Base-by-base conservation (phyloP, 176 grass and related monocot genomes). In the Stipa capillata region DNA sequence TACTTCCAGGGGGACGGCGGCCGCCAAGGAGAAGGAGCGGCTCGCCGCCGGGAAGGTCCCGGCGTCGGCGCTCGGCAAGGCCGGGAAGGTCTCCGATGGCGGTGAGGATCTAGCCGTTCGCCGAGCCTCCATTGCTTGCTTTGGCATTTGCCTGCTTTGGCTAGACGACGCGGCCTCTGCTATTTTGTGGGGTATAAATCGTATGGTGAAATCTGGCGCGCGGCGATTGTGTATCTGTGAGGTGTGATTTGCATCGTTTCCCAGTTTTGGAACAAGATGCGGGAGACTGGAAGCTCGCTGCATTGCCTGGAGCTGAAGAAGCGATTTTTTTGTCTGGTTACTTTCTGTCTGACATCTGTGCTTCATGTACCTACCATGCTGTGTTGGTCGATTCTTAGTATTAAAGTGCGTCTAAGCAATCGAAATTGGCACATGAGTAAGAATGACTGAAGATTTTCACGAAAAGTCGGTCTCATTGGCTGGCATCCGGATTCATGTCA, bases 61-160 rank as follows among this genome's bases (percentile, higher is more conserved):
- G 25, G 69, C 67, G 54, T 37, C n/a, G n/a, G n/a, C 84, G 69
- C 83, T 86, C 49, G 87, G 73, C 51, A 92, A 90, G 79, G 82
- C 45, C 62, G 75, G 65, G 21, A 94, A 94, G 84, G 69, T 82
- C 39, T 88, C 94, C 11, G 94, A 97, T 55, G 76, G 32, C 89
- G 85, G 88, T 90, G 89, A 89, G 66, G 44, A 67, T 89, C 80
- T 66, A 17, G 10, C 24, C 60, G 57, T 71, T 51, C 37, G 6
- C 39, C 39, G 40, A 31, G 27, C 20, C 61, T 9, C 36, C 87
- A 89, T 85, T 89, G n/a, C n/a, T n/a, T n/a, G n/a, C n/a, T n/a
- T n/a, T n/a, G n/a, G n/a, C n/a, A n/a, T n/a, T n/a, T n/a, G 82
- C 28, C 17, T 76, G 53, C 51, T 71, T 81, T 80, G 53, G 72